Conservation (phyloP, 257 asterid genomes). For the Solanum phureja region DNA sequence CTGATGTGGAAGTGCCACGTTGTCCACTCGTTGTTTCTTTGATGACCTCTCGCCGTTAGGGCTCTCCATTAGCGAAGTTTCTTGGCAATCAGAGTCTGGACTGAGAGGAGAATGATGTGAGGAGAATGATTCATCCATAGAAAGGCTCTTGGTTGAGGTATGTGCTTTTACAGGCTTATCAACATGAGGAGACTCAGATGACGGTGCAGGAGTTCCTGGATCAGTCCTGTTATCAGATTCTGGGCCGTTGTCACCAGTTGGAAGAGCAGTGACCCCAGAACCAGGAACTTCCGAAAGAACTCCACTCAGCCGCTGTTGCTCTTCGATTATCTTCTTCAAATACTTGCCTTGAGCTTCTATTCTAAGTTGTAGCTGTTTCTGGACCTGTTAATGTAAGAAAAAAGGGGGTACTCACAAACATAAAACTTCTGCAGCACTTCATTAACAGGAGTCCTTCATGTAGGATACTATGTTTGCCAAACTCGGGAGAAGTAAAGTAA, state of each 20-base stretch:
- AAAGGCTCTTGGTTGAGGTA: conserved; percentile 42
- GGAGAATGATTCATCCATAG: conserved; percentile 67
- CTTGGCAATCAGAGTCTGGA: conserved; percentile 59
- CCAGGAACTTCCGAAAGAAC: conserved; percentile 60
- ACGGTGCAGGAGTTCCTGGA: conserved; percentile 77
- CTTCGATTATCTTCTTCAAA: conserved; percentile 91
- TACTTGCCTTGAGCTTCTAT: conserved; percentile 99
- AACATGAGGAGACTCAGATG: conserved; percentile 49
- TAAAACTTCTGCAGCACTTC: not conserved
- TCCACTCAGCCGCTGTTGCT: conserved; percentile 79
- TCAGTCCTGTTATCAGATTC: conserved; percentile 52
- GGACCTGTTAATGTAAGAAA: conserved; percentile 44
- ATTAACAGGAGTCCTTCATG: too few relatives aligned
- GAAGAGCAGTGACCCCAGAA: conserved; percentile 30
- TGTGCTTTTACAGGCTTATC: conserved; percentile 45
- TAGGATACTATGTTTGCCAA: too few relatives aligned
- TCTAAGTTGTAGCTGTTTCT: conserved; percentile 82
- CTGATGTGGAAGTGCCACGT: conserved; percentile 37
- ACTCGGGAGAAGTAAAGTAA: too few relatives aligned
- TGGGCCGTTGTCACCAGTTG: conserved; percentile 27
- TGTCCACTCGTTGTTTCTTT: conserved; percentile 39
- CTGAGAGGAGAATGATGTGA: conserved; percentile 79
- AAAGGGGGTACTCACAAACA: not conserved
- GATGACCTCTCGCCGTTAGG: conserved; percentile 36
- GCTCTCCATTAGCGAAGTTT: conserved; percentile 32